phyloP scores from a whole-genome alignment of 2,329 filamentous ascomycete species.

The Cadophora malorum region DNA sequence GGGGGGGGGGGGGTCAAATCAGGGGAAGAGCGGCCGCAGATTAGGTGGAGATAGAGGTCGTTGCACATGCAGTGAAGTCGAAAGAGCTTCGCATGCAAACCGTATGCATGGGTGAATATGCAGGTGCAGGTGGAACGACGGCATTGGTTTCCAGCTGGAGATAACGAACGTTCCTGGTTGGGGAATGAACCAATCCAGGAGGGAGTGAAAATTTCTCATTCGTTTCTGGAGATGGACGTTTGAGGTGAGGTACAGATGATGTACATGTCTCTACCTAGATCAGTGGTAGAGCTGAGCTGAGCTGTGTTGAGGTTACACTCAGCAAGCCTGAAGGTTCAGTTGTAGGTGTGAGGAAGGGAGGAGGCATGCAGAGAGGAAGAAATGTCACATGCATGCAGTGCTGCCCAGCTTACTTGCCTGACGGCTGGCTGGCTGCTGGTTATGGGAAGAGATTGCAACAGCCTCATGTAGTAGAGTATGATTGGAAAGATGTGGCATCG shows the following conservation, averaged over 20 bases:
- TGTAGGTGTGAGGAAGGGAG: too few species aligned
- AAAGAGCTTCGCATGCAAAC: neutral
- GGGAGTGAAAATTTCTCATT: conserved; percentile 7
- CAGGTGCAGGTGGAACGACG: conserved; percentile 8
- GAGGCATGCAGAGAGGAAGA: neutral
- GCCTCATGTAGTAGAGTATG: conserved; percentile 10
- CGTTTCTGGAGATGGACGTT: neutral
- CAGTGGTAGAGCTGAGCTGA: too few species aligned
- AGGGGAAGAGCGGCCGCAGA: too few species aligned
- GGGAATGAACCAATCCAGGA: neutral
- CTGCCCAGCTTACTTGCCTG: conserved; percentile 23
- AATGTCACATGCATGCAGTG: conserved; percentile 24
- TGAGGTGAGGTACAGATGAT: neutral
- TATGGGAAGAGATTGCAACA: neutral
- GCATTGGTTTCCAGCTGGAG: conserved; percentile 3
- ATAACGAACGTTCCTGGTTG: too few species aligned
- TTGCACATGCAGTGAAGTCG: neutral
- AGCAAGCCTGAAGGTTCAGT: neutral
- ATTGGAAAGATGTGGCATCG: conserved; percentile 37
- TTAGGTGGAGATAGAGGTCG: neutral
- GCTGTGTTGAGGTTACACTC: neutral
- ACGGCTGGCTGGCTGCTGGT: neutral
- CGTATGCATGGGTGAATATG: neutral
- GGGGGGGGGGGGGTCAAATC: too few species aligned
- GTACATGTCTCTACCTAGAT: too few species aligned